These are phyloP conservation scores for Candida jianshihensis DNA, from an alignment of 805 yeast species.

Conservation along the genomic window DNA sequence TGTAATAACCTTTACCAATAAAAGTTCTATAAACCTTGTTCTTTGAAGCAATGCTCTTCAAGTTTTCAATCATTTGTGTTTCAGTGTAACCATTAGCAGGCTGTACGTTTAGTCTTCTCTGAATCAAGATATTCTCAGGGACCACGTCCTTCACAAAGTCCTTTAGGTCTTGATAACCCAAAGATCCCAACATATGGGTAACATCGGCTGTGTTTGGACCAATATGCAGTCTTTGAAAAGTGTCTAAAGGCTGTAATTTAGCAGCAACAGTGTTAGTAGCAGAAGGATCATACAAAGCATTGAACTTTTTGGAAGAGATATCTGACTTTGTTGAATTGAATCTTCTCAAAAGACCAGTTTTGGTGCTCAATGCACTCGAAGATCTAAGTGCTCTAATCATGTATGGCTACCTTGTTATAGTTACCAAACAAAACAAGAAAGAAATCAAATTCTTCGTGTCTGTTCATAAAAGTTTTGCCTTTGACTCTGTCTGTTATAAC, in stretches of 20 bases:
- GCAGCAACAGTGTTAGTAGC: constrained; percentile 6
- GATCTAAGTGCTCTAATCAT: too few species aligned
- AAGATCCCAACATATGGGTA: constrained; percentile 51
- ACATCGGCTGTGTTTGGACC: constrained; percentile 72
- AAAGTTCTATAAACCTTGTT: constrained; percentile 68
- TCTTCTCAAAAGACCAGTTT: constrained; percentile 1
- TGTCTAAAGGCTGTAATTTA: constrained; percentile 48
- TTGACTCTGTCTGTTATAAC: too few species aligned
- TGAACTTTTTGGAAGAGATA: constrained; percentile 49
- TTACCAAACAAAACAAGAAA: too few species aligned
- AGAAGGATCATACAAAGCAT: constrained; percentile 38
- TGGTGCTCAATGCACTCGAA: too few species aligned
- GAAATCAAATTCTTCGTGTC: too few species aligned
- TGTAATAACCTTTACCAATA: constrained; percentile 93
- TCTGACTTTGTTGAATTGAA: constrained; percentile 32
- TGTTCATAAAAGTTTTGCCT: too few species aligned
- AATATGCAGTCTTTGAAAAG: constrained; percentile 84
- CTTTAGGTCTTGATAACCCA: constrained; percentile 63
- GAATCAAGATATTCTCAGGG: constrained; percentile 67
- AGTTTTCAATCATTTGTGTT: constrained; percentile 64
- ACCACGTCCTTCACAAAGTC: constrained; percentile 67
- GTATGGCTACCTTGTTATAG: too few species aligned
- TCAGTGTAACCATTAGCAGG: constrained; percentile 79
- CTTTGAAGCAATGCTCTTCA: constrained; percentile 62
- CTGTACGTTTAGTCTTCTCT: constrained; percentile 56